Evolutionary conservation across 2,329 filamentous ascomycete species (phyloP), one percentile per base, ranked within the genome.

Genomic region (Chrysoporthe austroafricana): DNA sequence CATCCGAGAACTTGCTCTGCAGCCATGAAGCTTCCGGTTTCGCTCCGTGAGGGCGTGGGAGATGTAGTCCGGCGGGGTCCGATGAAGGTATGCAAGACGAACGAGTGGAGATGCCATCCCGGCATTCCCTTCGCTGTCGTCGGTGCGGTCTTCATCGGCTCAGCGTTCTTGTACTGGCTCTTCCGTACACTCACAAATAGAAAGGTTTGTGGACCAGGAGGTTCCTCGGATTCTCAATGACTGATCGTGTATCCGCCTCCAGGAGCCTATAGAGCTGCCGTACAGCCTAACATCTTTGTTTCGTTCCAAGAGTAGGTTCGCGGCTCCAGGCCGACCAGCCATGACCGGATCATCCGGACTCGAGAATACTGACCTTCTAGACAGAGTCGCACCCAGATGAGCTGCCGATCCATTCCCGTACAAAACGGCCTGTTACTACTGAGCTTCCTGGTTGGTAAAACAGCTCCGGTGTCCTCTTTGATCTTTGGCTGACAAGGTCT

Each of bases 21-120:
- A 44, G 21, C 50, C 21, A 63, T 63, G 62, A 56, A 56, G 39
- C 62, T 63, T 2, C 62, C 62, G 26, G n/a, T 21, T 18, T 43
- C 50, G 14, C 13, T 56, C n/a, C 62, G 39, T n/a, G 50, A 43
- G 39, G 48, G 34, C 34, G 62, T 50, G 39, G 21, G 52, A 26
- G 36, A 34, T 21, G 16, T 44, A 11, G 39, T 7, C 21, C 26
- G 39, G 50, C 50, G 50, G 26, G 62, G n/a, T 14, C 48, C 62
- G 21, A 44, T 43, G 16, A n/a, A 36, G 14, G 1, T 44, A 43
- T 63, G 62, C 62, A 32, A 56, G 36, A 57, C 48, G 13, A 46
- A 46, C 21, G 21, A 44, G 4, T 63, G 62, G 62, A 43, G 26
- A 18, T 63, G 62, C 50, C 62, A 63, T 44, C 62, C 62, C 18